Percentiles rank a stretch among this genome's conserved stretches.
These are phyloP conservation scores for Cynara cardunculus DNA, from an alignment of 129 eudicot species.

Conservation along the genomic window DNA sequence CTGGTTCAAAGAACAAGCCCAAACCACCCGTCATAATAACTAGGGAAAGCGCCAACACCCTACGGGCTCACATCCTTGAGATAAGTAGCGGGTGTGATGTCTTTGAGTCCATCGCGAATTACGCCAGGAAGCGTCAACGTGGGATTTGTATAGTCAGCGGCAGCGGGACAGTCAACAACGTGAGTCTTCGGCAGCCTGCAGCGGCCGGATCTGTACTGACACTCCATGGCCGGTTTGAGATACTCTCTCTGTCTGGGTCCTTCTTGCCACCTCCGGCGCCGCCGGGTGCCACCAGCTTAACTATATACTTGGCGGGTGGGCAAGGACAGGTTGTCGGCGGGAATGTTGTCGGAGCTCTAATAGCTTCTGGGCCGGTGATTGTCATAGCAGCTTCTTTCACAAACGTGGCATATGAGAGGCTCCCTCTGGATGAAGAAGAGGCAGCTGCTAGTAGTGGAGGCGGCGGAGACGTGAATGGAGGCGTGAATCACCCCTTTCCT, in stretches of 20 bases:
- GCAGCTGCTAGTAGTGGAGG: constrained; percentile 30
- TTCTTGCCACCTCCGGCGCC: constrained; percentile 90
- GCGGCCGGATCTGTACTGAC: constrained; percentile 65
- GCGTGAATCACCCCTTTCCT: constrained; percentile 27
- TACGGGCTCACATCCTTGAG: constrained; percentile 75
- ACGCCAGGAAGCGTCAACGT: constrained; percentile 62
- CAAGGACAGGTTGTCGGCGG: constrained; percentile 85
- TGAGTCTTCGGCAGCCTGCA: constrained; percentile 66
- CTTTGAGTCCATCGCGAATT: constrained; percentile 60
- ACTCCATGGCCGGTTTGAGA: constrained; percentile 79
- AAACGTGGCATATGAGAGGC: constrained; percentile 77
- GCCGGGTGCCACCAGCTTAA: constrained; percentile 77
- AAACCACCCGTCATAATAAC: constrained; percentile 85
- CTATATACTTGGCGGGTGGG: constrained; percentile 79
- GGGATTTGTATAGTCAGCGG: constrained; percentile 76
- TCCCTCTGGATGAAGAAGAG: constrained; percentile 77
- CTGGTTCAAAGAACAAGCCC: constrained; percentile 84
- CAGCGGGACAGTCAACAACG: constrained; percentile 73
- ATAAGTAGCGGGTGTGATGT: constrained; percentile 66
- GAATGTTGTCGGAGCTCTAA: constrained; percentile 66
- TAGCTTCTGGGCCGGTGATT: constrained; percentile 77
- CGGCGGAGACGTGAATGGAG: constrained; percentile 24
- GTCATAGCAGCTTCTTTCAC: constrained; percentile 79
- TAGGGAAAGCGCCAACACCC: constrained; percentile 77
- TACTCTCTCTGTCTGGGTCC: constrained; percentile 68